Evolutionary conservation across 495 filamentous ascomycete species (phyloP), one percentile per base, ranked within the genome.

Genomic region (Gamarada debralockiae): DNA sequence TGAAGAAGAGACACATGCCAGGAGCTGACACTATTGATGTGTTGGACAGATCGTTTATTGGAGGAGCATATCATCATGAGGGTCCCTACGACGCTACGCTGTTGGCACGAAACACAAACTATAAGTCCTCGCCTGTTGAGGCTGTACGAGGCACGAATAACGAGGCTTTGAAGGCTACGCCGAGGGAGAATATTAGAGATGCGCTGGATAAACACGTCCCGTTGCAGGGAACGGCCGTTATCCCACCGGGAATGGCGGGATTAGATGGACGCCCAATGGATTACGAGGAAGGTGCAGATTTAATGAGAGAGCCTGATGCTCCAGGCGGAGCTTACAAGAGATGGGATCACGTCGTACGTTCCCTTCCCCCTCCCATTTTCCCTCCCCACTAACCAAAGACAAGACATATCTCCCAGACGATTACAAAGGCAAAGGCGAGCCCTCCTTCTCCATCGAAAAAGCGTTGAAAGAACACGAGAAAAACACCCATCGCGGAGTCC

Each of bases 21-120:
- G 79, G 83, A 25, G 71, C 88, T 0, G 93, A 98, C 62, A 73
- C 74, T 12, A 90, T 98, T 57, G 93, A 98, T 67, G 65, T 74
- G 2, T 78, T 98, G 0, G 93, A 96, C 59, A 69, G 73, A 46
- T 66, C 72, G 61, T 65, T 7, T n/a, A 69, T 83, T 1, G 72
- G 75, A 15, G 69, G 66, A 7, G 67, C 73, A 2, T 97, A 95
- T 61, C 93, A 98, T 65, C 93, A 98, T 58, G 88, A 87, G 50
- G 93, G 93, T 0, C 93, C 93, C 0, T 98, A 88, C 57, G 93
- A 98, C 65, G 90, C 93, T 0, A 85, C 87, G 3, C 75, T 87
- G 40, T 68, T 83, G 5, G 78, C 88, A 22, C 73, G 87, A 18
- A 96, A 96, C 66, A 69, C 65, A 2, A n/a, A 67, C 59, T 73